These are phyloP conservation scores for Rauvolfia tetraphylla DNA, from an alignment of 257 asterid species.

Conservation along the genomic window DNA sequence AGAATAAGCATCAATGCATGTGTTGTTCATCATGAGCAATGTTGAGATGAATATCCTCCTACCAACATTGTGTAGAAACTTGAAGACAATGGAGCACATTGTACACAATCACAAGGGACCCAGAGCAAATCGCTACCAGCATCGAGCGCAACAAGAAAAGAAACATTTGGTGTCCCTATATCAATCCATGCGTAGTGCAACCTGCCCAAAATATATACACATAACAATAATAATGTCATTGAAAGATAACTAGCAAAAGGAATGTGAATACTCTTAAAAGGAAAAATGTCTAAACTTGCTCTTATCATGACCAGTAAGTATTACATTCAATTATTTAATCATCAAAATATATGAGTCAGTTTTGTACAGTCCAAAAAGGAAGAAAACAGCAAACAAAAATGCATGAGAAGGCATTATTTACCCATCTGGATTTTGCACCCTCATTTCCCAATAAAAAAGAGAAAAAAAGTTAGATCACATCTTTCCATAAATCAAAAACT, in stretches of 20 bases:
- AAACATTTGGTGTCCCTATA: conserved; percentile 68
- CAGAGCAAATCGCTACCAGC: conserved; percentile 81
- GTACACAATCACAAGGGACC: conserved; percentile 78
- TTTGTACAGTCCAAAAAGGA: not conserved
- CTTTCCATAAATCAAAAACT: too few species aligned
- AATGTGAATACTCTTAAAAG: not conserved
- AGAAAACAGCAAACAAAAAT: not conserved
- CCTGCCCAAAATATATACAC: conserved; percentile 32
- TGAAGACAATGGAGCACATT: conserved; percentile 72
- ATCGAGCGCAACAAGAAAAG: conserved; percentile 85
- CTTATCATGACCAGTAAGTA: not conserved
- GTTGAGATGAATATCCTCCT: conserved; percentile 21
- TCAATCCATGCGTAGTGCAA: conserved; percentile 81
- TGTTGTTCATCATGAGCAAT: conserved; percentile 1
- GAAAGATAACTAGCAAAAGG: not conserved
- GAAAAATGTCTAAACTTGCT: not conserved
- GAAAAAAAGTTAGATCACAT: too few species aligned
- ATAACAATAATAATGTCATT: not conserved
- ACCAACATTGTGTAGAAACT: conserved; percentile 66
- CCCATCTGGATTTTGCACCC: not conserved
- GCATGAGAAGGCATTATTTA: not conserved
- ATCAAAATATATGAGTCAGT: not conserved
- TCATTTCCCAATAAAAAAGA: not conserved
- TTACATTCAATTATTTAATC: not conserved
- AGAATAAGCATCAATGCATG: not conserved